These are phyloP conservation scores for Mycena pura DNA, from an alignment of 768 basidiomycete species.

Conservation along the genomic window DNA sequence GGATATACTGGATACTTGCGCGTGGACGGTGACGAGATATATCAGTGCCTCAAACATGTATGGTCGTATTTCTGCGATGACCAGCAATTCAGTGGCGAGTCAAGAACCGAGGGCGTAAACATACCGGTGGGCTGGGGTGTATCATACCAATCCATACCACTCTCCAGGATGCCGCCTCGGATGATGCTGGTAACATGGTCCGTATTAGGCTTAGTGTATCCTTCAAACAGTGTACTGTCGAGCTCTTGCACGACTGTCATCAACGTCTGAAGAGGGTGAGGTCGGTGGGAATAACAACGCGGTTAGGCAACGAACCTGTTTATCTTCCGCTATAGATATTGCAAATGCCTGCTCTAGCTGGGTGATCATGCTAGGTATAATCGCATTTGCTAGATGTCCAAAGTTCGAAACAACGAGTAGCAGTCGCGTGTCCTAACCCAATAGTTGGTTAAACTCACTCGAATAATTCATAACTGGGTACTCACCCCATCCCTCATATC, in stretches of 20 bases:
- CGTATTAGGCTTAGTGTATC: constrained; percentile 86
- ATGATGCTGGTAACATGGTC: constrained; percentile 70
- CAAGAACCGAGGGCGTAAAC: constrained; percentile 24
- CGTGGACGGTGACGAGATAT: constrained; percentile 89
- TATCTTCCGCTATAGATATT: constrained; percentile 73
- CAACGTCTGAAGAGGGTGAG: constrained; percentile 57
- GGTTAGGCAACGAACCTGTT: constrained; percentile 52
- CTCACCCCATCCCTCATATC: constrained; percentile 70
- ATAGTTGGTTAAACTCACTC: neutral
- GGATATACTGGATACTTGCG: constrained; percentile 84
- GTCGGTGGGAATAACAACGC: constrained; percentile 6
- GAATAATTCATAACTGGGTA: constrained; percentile 17
- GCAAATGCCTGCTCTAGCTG: constrained; percentile 83
- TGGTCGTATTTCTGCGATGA: constrained; percentile 80
- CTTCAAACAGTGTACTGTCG: constrained; percentile 88
- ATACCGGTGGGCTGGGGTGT: constrained; percentile 90
- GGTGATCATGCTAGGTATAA: constrained; percentile 81
- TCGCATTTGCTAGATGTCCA: constrained; percentile 67
- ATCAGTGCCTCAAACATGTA: constrained; percentile 93
- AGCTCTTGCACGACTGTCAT: constrained; percentile 81
- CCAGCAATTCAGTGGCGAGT: neutral
- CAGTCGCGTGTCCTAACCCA: constrained; percentile 79
- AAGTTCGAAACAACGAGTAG: constrained; percentile 92
- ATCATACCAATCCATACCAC: constrained; percentile 91
- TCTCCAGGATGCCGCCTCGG: constrained; percentile 79